Evolutionary conservation across 495 filamentous ascomycete species (phyloP).

Genomic region (Neurospora sublineolata): DNA sequence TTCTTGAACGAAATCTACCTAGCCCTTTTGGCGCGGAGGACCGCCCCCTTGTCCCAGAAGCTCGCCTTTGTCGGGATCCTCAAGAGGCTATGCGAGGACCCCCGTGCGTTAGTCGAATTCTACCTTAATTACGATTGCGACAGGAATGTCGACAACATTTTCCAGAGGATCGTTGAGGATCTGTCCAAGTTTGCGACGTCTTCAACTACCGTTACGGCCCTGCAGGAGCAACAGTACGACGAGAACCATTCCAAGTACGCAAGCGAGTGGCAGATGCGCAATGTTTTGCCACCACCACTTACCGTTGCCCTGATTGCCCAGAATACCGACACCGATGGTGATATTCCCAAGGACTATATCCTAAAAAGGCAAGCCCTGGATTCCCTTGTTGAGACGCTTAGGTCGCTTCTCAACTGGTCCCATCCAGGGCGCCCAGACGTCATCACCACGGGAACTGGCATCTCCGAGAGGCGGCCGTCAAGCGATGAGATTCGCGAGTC

Average conservation of each 20-base stretch:
- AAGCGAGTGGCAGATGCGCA: slow-evolving; percentile 71
- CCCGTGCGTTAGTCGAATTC: slow-evolving; percentile 81
- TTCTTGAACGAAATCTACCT: slow-evolving; percentile 97
- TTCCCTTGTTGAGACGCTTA: slow-evolving; percentile 73
- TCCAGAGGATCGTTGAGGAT: slow-evolving; percentile 89
- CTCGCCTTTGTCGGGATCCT: slow-evolving; percentile 81
- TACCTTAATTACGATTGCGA: slow-evolving; percentile 99
- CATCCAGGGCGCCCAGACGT: slow-evolving; percentile 58
- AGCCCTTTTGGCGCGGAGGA: slow-evolving; percentile 78
- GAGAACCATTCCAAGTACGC: slow-evolving; percentile 56
- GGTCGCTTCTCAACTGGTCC: slow-evolving; percentile 88
- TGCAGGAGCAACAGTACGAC: slow-evolving; percentile 75
- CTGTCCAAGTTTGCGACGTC: slow-evolving; percentile 70
- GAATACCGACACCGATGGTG: slow-evolving; percentile 47
- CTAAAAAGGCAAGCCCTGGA: slow-evolving; percentile 83
- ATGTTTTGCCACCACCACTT: slow-evolving; percentile 74
- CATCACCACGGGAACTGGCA: slow-evolving; percentile 31
- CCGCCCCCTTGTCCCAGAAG: slow-evolving; percentile 80
- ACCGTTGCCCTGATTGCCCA: slow-evolving; percentile 61
- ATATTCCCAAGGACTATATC: slow-evolving; percentile 73
- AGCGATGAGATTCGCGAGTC: slow-evolving; percentile 73
- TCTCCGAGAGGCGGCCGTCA: slow-evolving; percentile 49
- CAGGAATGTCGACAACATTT: slow-evolving; percentile 89
- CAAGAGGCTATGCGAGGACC: slow-evolving; percentile 72
- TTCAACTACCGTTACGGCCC: slow-evolving; percentile 56